Base-by-base conservation (phyloP, 2,329 filamentous ascomycete genomes). In the Pestalotiopsis sp. region DNA sequence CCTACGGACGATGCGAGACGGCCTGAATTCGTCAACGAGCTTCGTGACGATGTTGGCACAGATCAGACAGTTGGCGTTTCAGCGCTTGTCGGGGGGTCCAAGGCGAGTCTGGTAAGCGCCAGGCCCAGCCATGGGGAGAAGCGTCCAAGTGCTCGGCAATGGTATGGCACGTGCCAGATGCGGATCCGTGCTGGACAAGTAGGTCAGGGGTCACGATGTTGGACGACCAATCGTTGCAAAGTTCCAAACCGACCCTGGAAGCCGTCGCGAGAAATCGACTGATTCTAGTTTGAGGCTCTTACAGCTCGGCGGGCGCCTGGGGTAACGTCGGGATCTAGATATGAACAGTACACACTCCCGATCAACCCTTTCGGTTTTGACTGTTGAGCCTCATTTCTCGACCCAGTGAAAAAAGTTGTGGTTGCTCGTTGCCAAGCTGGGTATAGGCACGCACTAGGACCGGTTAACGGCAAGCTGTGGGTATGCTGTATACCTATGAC, bases 1-100 rank as follows among this genome's bases (percentile, higher is more conserved):
- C 72, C 70, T 67, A 68, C 69, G 3, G 20, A 64, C 59, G 58
- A 68, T 52, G 68, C 56, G 39, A 63, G 27, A 58, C 66, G 56
- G 64, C 69, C 65, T 65, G 56, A 68, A 64, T 57, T 67, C 68
- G 62, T 65, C 67, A 60, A 52, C 27, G 62, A 49, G 65, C 4
- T 41, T 56, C 38, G 36, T 56, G 59, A 66, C 23, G 52, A 60
- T 59, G 25, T 36, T 45, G 67, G 62, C 27, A 41, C 45, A 52
- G 41, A 17, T 38, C 64, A 31, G 68, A 67, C 68, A 39, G n/a
- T 56, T 67, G 68, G 66, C 63, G 65, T 65, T 67, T 67, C 66
- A 67, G 45, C 39, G 25, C 20, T 52, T 63, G 66, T 63, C n/a
- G 62, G 66, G 66, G 66, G 66, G 39, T 14, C 31, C 6, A 14